Evolutionary conservation across 1,284 basidiomycete species (phyloP), one percentile per base, ranked within the genome.

Genomic region (Trametes pubescens): DNA sequence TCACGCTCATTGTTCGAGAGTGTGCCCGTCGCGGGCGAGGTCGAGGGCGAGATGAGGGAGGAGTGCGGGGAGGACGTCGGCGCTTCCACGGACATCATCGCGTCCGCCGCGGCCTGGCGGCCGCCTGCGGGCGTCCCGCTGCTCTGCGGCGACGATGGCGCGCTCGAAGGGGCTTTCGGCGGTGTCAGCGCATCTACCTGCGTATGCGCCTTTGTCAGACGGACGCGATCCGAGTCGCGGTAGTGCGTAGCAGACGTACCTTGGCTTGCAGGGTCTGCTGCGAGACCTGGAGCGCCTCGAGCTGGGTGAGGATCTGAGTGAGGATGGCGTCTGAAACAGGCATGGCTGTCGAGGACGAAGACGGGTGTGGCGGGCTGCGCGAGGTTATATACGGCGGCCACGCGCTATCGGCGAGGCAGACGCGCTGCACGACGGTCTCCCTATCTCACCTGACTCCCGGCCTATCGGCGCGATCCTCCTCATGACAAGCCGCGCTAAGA

Each of bases 211-310:
- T 24, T n/a, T 11, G n/a, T 62, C 38, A 57, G 21, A 35, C 34
- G 22, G 14, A 2, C 22, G 32, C 16, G 57, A 58, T 11, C n/a
- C n/a, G n/a, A n/a, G n/a, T n/a, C 11, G n/a, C 7, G n/a, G n/a
- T 29, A 22, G 21, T 18, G 18, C 26, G n/a, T 22, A n/a, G 24
- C 13, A 18, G 24, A 74, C 77, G 47, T 68, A 90, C 91, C 83
- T 93, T 91, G 29, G 89, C 87, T 69, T 92, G 87, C 64, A 93
- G 79, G 0, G 86, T 81, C 76, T 92, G 89, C 74, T 93, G 91
- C 55, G 86, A 86, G 59, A 88, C 77, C 75, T 91, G 88, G 69
- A 94, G 79, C 5, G 85, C 79, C 70, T 90, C 81, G 60, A 94
- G 84, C 76, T 90, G 88, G 11, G 79, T 78, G 22, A 93, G 81